Percentiles rank a stretch among this genome's conserved stretches.
Evolutionary conservation across 106 monocot genomes (phyloP).

Genomic region (Chionographis japonica): DNA sequence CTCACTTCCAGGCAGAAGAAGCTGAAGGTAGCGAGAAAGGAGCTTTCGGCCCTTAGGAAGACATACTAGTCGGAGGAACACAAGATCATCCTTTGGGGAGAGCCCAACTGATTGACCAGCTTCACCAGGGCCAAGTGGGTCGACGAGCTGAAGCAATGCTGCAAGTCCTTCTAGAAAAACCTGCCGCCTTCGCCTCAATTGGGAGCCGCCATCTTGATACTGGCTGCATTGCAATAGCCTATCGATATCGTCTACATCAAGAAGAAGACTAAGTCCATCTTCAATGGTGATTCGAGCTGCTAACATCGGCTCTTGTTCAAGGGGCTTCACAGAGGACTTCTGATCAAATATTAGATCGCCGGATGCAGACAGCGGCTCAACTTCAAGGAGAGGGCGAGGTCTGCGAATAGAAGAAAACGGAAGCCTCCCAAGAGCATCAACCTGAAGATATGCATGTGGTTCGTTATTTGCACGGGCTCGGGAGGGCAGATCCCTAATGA

Average conservation of each 20-base stretch:
- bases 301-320: slow-evolving; percentile 45
- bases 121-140: slow-evolving; percentile 27
- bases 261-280: slow-evolving; percentile 30
- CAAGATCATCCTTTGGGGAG: slow-evolving; percentile 25
- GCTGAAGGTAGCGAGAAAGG: slow-evolving; percentile 29
- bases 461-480: slow-evolving; percentile 26
- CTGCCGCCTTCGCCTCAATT: slow-evolving; percentile 31
- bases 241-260: slow-evolving; percentile 44
- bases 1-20: slow-evolving; percentile 37
- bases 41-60: slow-evolving; percentile 43
- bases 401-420: slow-evolving; percentile 52
- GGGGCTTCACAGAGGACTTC: slow-evolving; percentile 23
- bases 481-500: slow-evolving; percentile 39
- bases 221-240: slow-evolving; percentile 21
- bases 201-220: slow-evolving; percentile 22
- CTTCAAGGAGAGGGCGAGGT: slow-evolving; percentile 33
- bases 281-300: slow-evolving; percentile 39
- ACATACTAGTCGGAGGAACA: slow-evolving; percentile 32
- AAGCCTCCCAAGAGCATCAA: slow-evolving; percentile 54
- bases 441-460: slow-evolving; percentile 40
- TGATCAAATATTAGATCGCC: slow-evolving; percentile 15
- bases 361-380: slow-evolving; percentile 13
- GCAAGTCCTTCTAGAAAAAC: slow-evolving; percentile 40
- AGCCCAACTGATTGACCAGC: slow-evolving; percentile 20
- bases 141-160: slow-evolving; percentile 39